Evolutionary conservation across 2,329 filamentous ascomycete genomes (phyloP), one percentile per base, ranked within the genome.

Genomic region (Verticillium klebahnii): DNA sequence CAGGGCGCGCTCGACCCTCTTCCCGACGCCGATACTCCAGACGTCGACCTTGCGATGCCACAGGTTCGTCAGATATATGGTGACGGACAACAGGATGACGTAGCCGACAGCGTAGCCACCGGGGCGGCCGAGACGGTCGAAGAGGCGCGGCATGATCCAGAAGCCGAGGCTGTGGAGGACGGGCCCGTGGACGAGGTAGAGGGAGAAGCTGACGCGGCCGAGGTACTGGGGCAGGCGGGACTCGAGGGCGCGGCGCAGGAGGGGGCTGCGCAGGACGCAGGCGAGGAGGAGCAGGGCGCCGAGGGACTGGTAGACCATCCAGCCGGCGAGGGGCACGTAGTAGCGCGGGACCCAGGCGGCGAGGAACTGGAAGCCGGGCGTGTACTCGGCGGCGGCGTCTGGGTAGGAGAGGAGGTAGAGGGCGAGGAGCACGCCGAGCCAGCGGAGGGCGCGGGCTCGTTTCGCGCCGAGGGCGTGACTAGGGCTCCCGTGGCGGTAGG

Each of bases 371-470:
- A 75, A 78, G 0, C 76, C 75, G 0, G 76, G 76, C 0, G 76
- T 78, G 60, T 70, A 74, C 59, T 77, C 75, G 34, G 73, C 75
- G 15, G 69, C 73, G 0, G 73, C 68, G 60, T 77, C 76, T 0
- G 76, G 76, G 52, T 78, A 78, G 0, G 76, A 78, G 8, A 78
- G 71, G 39, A 78, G 68, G 61, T 73, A 77, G 9, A 78, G 71
- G 8, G 75, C 72, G 11, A 74, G 54, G 2, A 75, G 29, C 25
- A 71, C 68, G 15, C 61, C 62, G 8, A 63, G 37, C 72, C 73
- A 75, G 29, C 75, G 71, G 12, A 68, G 1, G 0, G 64, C 52
- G 19, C 60, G 65, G 9, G 56, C 29, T 29, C 29, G 29, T 29
- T 29, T 29, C 29, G 29, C 29, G 29, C 29, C 29, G 29, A 29